Percentiles rank a stretch among this genome's conserved stretches.
These are phyloP conservation scores for Boletus sp. DNA, from an alignment of 768 basidiomycete species.

Conservation along the genomic window DNA sequence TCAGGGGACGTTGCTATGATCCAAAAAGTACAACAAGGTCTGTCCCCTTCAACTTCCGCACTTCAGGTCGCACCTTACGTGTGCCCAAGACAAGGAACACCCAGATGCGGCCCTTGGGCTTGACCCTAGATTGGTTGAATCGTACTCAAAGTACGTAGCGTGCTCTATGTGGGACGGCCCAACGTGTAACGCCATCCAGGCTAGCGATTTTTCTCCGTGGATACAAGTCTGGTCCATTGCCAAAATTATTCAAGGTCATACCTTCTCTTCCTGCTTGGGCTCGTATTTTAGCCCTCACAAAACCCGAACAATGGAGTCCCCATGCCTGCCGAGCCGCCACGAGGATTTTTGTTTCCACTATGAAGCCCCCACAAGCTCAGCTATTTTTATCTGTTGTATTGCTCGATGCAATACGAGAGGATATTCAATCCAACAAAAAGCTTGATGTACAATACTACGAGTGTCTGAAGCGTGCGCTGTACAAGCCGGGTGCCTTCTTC, in stretches of 20 bases:
- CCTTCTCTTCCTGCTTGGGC: conserved; percentile 97
- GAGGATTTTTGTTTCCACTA: conserved; percentile 91
- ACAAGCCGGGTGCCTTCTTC: conserved; percentile 98
- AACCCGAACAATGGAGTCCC: conserved; percentile 92
- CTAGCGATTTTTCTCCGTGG: conserved; percentile 80
- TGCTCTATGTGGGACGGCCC: not conserved
- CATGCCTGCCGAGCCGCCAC: conserved; percentile 95
- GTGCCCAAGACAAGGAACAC: conserved; percentile 43
- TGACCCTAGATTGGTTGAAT: conserved; percentile 89
- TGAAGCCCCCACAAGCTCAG: conserved; percentile 94
- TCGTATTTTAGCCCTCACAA: conserved; percentile 88
- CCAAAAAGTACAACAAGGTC: conserved; percentile 62
- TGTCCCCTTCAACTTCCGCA: not conserved
- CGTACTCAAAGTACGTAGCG: conserved; percentile 82
- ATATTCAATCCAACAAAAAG: conserved; percentile 84
- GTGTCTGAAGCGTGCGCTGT: conserved; percentile 86
- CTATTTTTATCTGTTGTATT: conserved; percentile 90
- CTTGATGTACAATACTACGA: conserved; percentile 93
- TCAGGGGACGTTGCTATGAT: conserved; percentile 52
- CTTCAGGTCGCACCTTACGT: conserved; percentile 4
- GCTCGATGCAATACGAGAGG: conserved; percentile 84
- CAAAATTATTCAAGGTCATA: conserved; percentile 97
- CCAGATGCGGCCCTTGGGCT: conserved; percentile 85
- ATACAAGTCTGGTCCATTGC: conserved; percentile 92
- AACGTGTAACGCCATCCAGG: conserved; percentile 41